These are phyloP conservation scores for Leishmania turanica DNA, from an alignment of 208 protist species.

Conservation along the genomic window DNA sequence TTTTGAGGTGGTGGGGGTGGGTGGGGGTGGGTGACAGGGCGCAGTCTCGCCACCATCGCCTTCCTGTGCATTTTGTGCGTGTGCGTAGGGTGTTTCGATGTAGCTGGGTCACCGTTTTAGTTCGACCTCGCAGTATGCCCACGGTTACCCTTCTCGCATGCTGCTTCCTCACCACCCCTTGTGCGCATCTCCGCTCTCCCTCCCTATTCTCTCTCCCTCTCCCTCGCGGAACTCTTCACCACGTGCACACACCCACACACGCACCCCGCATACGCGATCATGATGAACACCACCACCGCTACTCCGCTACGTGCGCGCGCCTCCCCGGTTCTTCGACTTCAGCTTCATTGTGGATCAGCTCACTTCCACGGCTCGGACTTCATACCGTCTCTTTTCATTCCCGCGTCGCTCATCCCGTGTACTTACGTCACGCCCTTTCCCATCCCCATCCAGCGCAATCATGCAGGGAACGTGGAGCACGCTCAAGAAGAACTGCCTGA, in stretches of 20 bases:
- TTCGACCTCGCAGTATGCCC: too few species aligned
- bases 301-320: neutral
- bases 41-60: too few species aligned
- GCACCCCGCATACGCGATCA: neutral
- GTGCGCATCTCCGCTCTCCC: neutral
- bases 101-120: too few species aligned
- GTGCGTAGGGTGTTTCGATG: too few species aligned
- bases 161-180: constrained; percentile 6
- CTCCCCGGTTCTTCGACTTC: constrained; percentile 4
- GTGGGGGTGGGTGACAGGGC: too few species aligned
- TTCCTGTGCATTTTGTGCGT: too few species aligned
- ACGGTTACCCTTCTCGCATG: neutral
- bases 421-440: neutral
- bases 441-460: neutral
- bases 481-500: constrained; percentile 82
- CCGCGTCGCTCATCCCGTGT: neutral
- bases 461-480: constrained; percentile 87
- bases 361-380: neutral
- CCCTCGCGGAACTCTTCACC: neutral
- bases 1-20: too few species aligned
- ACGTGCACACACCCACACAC: constrained; percentile 9
- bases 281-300: neutral
- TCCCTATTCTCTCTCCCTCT: neutral
- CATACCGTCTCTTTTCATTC: neutral
- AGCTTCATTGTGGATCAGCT: neutral